Percentiles rank a stretch among this genome's conserved stretches.
Conservation (phyloP, 2,329 filamentous ascomycete genomes). For the Reticulascus tulasneorum region DNA sequence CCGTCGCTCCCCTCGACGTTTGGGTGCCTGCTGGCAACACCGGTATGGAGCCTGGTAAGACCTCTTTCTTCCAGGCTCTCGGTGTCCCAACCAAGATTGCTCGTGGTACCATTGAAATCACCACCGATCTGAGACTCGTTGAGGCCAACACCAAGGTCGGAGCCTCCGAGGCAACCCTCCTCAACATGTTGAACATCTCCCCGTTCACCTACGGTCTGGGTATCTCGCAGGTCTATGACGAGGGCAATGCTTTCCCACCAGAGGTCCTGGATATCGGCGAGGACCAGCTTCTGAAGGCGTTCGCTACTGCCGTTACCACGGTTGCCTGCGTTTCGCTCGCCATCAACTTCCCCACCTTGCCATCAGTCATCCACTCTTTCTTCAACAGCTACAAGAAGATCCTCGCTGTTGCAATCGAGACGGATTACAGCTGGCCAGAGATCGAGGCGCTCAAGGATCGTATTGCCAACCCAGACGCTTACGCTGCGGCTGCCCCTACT, state of each 20-base stretch:
- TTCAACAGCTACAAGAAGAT: slow-evolving; percentile 99
- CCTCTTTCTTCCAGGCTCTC: slow-evolving; percentile 99
- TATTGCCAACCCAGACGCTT: slow-evolving; percentile 97
- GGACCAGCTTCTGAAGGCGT: slow-evolving; percentile 83
- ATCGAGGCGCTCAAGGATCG: slow-evolving; percentile 99
- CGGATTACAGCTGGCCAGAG: slow-evolving; percentile 89
- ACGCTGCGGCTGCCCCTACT: slow-evolving; percentile 76
- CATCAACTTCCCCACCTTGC: slow-evolving; percentile 90
- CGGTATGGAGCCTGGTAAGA: slow-evolving; percentile 99
- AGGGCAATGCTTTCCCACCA: slow-evolving; percentile 87
- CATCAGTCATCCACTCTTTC: slow-evolving; percentile 92
- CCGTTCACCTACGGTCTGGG: slow-evolving; percentile 99
- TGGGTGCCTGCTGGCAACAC: slow-evolving; percentile 98
- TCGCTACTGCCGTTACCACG: slow-evolving; percentile 77
- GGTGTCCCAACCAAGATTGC: slow-evolving; percentile 99
- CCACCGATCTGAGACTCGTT: slow-evolving; percentile 94
- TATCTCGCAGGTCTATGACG: slow-evolving; percentile 93
- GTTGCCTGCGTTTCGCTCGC: slow-evolving; percentile 90
- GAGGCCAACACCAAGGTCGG: slow-evolving; percentile 92
- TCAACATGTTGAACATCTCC: slow-evolving; percentile 99
- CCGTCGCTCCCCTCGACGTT: slow-evolving; percentile 88
- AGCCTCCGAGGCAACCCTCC: slow-evolving; percentile 94
- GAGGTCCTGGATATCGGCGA: slow-evolving; percentile 90
- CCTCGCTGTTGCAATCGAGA: slow-evolving; percentile 82
- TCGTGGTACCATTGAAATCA: slow-evolving; percentile 99